Base-by-base conservation (phyloP, 2,329 filamentous ascomycete species). In the Penicillium sp. region DNA sequence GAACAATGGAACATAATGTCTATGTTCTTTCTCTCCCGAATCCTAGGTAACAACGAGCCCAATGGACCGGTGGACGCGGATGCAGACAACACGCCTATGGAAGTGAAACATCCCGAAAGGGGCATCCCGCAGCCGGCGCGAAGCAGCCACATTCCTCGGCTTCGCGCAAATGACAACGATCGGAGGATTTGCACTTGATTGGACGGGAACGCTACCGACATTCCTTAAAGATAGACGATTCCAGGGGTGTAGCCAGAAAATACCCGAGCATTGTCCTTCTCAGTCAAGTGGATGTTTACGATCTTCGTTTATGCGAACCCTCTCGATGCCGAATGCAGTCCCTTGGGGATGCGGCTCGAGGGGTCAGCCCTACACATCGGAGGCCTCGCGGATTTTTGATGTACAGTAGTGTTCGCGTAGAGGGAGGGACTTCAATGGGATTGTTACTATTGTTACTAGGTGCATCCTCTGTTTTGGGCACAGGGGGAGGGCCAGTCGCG, bases 321-420 rank as follows among this genome's bases (percentile, higher is more conserved):
- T 34, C 13, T 34, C 3, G 16, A 13, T 38, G 27, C 50, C 49
- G 53, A 30, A 56, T 48, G 51, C 47, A 53, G 55, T 45, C 10
- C 2, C 10, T 11, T 3, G 19, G 11, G 10, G 16, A 45, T 34
- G n/a, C 7, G 29, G 18, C 34, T 3, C 5, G 14, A 10, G 3
- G 36, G 3, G 37, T 29, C 46, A 45, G 41, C 22, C 29, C 41
- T 49, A 14, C 7, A 12, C 3, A 19, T 34, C 10, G 22, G 12
- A n/a, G 4, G 4, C 4, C 14, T 27, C 9, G 18, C 3, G 5
- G 4, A 6, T 5, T 6, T 12, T 22, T 29, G 1, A 4, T 25
- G 22, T 5, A 4, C 2, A 6, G 22, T 25, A 6, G 2, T 25
- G 22, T 25, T 5, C 22, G n/a, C n/a, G n/a, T 25, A 22, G 19